Evolutionary conservation across 371 early-diverging fungal species (phyloP), one percentile per base, ranked within the genome.

Genomic region (Mortierella sp.): DNA sequence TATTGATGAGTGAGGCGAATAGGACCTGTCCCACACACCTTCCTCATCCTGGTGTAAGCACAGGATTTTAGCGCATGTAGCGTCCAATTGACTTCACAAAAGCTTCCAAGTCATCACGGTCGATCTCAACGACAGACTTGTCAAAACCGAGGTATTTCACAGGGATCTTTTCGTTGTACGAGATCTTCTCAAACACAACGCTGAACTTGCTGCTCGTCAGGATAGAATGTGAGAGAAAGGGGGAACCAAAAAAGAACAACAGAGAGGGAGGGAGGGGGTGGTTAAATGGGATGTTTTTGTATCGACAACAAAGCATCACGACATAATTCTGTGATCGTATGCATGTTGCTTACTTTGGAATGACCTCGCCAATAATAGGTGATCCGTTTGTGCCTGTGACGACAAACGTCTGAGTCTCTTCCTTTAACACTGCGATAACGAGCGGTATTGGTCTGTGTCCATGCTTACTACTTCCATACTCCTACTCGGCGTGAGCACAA

Each of bases 331-430:
- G n/a, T n/a, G n/a, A n/a, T n/a, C n/a, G n/a, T n/a, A n/a, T n/a
- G n/a, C n/a, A n/a, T n/a, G n/a, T n/a, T n/a, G n/a, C 87, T 85
- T 86, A 89, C 90, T 92, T 89, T 83, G 86, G 86, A 19, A 85
- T 80, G 12, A 83, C 81, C 56, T 87, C 87, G 19, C 91, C 89
- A 60, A 88, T 84, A 26, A 80, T 78, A 17, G 85, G 79, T 30
- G 86, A 83, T n/a, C 85, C 86, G 9, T 89, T 81, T 3, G 79
- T 79, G 2, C 90, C 94, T n/a, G 93, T 69, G 17, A 94, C 89
- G 11, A 94, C 65, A 70, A 87, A 91, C 1, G 85, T 79, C 28
- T 87, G 84, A 6, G 86, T 80, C 3, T 82, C 82, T 41, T 85
- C 88, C 54, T 90, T 85, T n/a, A 85, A 64, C 1, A 87, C 85